These are phyloP conservation scores for Cladosporium austrohemisphaericum DNA, from an alignment of 2,329 filamentous ascomycete species.

Conservation along the genomic window DNA sequence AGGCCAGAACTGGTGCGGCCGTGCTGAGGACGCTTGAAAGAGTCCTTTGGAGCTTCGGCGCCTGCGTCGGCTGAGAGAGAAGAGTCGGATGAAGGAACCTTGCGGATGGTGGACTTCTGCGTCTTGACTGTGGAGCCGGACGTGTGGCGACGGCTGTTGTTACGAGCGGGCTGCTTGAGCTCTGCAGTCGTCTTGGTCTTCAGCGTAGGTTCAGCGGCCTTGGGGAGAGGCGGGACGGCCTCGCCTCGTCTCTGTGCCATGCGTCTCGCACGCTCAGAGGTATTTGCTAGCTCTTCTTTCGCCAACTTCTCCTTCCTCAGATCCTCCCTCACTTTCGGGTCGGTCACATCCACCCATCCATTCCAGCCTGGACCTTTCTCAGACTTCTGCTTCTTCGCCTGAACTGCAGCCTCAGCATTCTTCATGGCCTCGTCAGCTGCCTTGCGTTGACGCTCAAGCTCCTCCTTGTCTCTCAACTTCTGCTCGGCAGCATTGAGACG, in stretches of 20 bases:
- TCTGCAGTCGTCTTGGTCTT: slow-evolving; percentile 6
- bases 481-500: slow-evolving; percentile 30
- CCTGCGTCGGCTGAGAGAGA: background rate
- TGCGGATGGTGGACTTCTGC: slow-evolving; percentile 9
- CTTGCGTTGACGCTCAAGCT: slow-evolving; percentile 25
- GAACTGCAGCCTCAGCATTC: slow-evolving; percentile 27
- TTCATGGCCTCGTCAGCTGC: slow-evolving; percentile 27
- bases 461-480: slow-evolving; percentile 28
- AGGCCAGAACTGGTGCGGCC: slow-evolving; percentile 5
- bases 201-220: background rate
- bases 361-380: slow-evolving; percentile 27
- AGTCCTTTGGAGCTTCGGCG: background rate
- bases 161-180: slow-evolving; percentile 15
- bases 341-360: slow-evolving; percentile 31
- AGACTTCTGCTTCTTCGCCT: slow-evolving; percentile 27
- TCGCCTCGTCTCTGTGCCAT: slow-evolving; percentile 20
- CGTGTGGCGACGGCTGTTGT: slow-evolving; percentile 1
- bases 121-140: slow-evolving; percentile 1
- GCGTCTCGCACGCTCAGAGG: slow-evolving; percentile 27
- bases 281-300: slow-evolving; percentile 29
- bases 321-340: slow-evolving; percentile 27
- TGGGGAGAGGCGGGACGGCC: slow-evolving; percentile 13
- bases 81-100: slow-evolving; percentile 2
- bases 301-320: slow-evolving; percentile 27
- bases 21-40: background rate